A percentile compares a stretch with the other conserved stretches of the same genome.
phyloP scores from a whole-genome alignment of 371 early-diverging fungal genomes.

The Lichtheimia ramosa region DNA sequence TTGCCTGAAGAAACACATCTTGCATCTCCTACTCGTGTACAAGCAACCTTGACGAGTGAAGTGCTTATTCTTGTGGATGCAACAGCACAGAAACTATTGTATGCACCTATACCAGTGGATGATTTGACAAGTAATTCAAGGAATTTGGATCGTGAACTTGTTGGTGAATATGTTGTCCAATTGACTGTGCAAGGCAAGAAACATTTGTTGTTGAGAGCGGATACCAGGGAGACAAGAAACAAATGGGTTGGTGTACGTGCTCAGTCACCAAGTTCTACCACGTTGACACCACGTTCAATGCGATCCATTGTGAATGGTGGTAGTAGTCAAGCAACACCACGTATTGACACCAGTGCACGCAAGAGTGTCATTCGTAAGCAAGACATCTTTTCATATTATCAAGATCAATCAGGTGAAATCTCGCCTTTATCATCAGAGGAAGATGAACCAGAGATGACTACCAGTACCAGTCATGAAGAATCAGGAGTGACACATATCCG shows the following conservation, averaged over 20 bases:
- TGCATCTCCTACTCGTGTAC: slow-evolving; percentile 18
- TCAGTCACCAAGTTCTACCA: slow-evolving; percentile 9
- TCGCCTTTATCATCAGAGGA: slow-evolving; percentile 28
- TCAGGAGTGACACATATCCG: background rate
- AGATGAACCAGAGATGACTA: background rate
- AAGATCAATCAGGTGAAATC: slow-evolving; percentile 29
- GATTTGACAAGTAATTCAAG: slow-evolving; percentile 25
- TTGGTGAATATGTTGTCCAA: slow-evolving; percentile 30
- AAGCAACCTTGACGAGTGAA: slow-evolving; percentile 18
- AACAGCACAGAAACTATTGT: slow-evolving; percentile 16
- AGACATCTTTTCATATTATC: slow-evolving; percentile 27
- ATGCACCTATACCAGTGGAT: slow-evolving; percentile 20
- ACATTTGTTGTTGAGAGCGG: slow-evolving; percentile 19
- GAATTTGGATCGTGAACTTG: slow-evolving; percentile 25
- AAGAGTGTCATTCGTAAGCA: slow-evolving; percentile 17
- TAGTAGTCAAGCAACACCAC: background rate
- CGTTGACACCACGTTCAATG: slow-evolving; percentile 9
- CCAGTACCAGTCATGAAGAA: background rate
- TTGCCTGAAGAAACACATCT: slow-evolving; percentile 9
- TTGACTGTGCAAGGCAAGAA: slow-evolving; percentile 16
- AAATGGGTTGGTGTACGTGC: slow-evolving; percentile 22
- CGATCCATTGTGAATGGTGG: background rate
- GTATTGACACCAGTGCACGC: background rate
- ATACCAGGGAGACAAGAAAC: slow-evolving; percentile 23
- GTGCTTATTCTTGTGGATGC: slow-evolving; percentile 10